Evolutionary conservation across 2,329 filamentous ascomycete species (phyloP).

Genomic region (Sphaerulina vaccinii): DNA sequence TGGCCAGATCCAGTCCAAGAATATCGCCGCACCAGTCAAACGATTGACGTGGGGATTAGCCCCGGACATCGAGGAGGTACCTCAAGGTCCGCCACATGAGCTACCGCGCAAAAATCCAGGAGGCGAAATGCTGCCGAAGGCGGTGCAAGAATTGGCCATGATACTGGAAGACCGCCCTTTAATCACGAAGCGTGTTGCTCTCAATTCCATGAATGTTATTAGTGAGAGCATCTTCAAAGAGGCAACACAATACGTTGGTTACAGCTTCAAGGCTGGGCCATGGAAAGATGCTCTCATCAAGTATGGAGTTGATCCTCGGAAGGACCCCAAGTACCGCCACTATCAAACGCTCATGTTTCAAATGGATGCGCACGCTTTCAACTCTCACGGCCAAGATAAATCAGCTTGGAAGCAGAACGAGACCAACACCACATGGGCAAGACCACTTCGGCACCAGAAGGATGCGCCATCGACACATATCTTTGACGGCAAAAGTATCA

Average conservation of each 20-base stretch:
- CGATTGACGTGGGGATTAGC: constrained; percentile 42
- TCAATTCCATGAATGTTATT: constrained; percentile 63
- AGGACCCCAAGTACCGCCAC: constrained; percentile 69
- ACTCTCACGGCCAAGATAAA: constrained; percentile 11
- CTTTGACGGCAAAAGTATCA: constrained; percentile 76
- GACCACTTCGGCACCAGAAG: constrained; percentile 21
- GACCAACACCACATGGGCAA: constrained; percentile 20
- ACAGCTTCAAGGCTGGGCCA: constrained; percentile 88
- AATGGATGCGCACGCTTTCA: constrained; percentile 44
- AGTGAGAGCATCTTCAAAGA: constrained; percentile 63
- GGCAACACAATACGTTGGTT: constrained; percentile 80
- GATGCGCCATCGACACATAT: constrained; percentile 61
- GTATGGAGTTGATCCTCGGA: constrained; percentile 83
- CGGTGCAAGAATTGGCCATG: constrained; percentile 62
- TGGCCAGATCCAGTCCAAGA: constrained; percentile 56
- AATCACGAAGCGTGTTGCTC: constrained; percentile 79
- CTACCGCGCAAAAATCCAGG: constrained; percentile 28
- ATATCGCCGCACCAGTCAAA: constrained; percentile 48
- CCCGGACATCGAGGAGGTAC: constrained; percentile 62
- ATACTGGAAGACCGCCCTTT: constrained; percentile 74
- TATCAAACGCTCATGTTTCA: constrained; percentile 93
- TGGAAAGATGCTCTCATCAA: constrained; percentile 85
- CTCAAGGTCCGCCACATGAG: constrained; percentile 59
- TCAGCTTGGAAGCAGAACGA: constrained; percentile 11
- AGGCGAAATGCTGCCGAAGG: constrained; percentile 54